phyloP scores from a whole-genome alignment of 805 yeast species.

The Barnettozyma siamensis region DNA sequence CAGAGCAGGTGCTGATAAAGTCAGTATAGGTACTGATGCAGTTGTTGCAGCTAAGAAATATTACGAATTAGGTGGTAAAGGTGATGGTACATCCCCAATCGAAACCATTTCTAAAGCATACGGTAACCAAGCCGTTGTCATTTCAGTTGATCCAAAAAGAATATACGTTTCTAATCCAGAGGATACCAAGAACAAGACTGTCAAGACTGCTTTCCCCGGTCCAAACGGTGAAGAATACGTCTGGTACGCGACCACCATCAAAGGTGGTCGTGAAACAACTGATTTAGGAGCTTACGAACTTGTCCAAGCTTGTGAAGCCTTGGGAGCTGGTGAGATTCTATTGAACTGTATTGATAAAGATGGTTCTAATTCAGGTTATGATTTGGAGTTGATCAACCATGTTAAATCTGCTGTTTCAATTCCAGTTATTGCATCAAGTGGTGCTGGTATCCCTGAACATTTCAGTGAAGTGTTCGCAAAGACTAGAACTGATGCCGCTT shows the following conservation, averaged over 20 bases:
- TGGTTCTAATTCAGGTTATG: conserved; percentile 93
- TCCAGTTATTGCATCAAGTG: conserved; percentile 96
- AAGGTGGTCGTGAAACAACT: conserved; percentile 90
- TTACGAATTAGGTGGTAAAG: conserved; percentile 49
- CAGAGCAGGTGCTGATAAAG: conserved; percentile 96
- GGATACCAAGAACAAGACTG: conserved; percentile 55
- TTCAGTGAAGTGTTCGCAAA: conserved; percentile 80
- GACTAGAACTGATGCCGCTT: conserved; percentile 90
- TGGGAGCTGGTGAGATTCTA: conserved; percentile 95
- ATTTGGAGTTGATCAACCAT: conserved; percentile 75
- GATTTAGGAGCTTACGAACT: conserved; percentile 91
- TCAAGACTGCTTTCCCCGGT: conserved; percentile 62
- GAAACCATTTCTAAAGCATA: conserved; percentile 89
- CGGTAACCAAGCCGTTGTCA: conserved; percentile 96
- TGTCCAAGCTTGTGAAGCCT: conserved; percentile 78
- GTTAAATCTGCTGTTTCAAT: conserved; percentile 71
- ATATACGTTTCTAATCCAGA: conserved; percentile 62
- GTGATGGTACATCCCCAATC: conserved; percentile 79
- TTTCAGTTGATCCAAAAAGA: conserved; percentile 96
- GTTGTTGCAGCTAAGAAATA: conserved; percentile 84
- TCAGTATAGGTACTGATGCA: conserved; percentile 97
- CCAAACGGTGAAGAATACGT: conserved; percentile 87
- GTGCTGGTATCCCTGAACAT: conserved; percentile 93
- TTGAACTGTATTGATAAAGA: conserved; percentile 95
- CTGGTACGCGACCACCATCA: conserved; percentile 93